Base-by-base conservation (phyloP, 257 asterid genomes). In the Ligustrum vulgare region DNA sequence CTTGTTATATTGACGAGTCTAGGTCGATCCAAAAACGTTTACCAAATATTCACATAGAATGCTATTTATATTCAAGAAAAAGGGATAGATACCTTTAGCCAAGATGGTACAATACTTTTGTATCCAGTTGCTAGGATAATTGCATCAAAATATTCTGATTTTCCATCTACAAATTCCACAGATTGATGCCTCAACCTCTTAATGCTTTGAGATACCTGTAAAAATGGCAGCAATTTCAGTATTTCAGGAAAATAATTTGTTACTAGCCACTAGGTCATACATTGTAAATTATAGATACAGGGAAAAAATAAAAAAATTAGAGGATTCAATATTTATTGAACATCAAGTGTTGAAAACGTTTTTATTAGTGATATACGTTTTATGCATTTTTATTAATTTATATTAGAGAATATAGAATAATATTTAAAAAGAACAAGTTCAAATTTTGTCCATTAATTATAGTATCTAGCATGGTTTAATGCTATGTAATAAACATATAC, bases 71-170 rank as follows among this genome's bases (percentile, higher is more conserved):
- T 6, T 49, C n/a, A 47, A 49, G 47, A 25, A 71, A 41, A 31
- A 71, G 11, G n/a, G 47, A 66, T 15, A 8, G 15, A 67, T 74
- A 80, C 83, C 83, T 75, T 75, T 65, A 80, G 74, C 83, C 83
- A 80, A 70, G 70, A 36, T 49, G 80, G 80, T 16, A 80, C 83
- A 65, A 64, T 80, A 68, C 80, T 75, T 70, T 36, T 75, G 72
- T 80, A 80, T 49, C 83, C 83, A 1, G 83, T 80, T 65, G 80
- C 80, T 20, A 80, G 67, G 39, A 80, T 71, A 28, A 80, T 75
- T 31, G 80, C 80, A 65, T 80, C 83, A 36, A 75, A 80, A 25
- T 71, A 22, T 33, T 80, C 83, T 68, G 18, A 51, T 36, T 35
- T 71, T 10, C 83, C 83, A 39, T 80, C 73, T 33, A 31, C 77